phyloP scores from a whole-genome alignment of 768 basidiomycete species.

The Udeniomyces megalosporus region DNA sequence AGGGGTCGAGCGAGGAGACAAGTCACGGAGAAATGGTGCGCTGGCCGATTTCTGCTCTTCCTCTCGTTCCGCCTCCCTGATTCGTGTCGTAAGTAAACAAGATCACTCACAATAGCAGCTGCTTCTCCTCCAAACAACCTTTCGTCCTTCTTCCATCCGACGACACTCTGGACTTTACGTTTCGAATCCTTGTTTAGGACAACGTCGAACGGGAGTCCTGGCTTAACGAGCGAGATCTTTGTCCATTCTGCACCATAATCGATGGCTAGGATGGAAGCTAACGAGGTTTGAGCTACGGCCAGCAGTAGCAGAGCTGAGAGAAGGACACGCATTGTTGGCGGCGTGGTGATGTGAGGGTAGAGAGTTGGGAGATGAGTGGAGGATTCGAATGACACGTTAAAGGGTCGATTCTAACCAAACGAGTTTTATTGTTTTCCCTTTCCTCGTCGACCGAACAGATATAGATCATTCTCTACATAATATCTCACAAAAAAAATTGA shows the following conservation, averaged over 20 bases:
- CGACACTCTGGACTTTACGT: constrained; percentile 76
- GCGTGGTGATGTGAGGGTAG: not conserved
- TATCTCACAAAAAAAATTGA: too few relatives aligned
- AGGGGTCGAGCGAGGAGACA: too few relatives aligned
- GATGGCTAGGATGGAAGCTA: constrained; percentile 74
- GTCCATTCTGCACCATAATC: constrained; percentile 98
- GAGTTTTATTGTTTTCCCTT: too few relatives aligned
- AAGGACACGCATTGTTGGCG: constrained; percentile 14
- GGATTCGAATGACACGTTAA: too few relatives aligned
- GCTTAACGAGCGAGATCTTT: constrained; percentile 88
- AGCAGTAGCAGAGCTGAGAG: constrained; percentile 13
- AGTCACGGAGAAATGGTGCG: too few relatives aligned
- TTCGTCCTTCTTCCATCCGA: constrained; percentile 78
- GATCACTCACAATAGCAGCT: constrained; percentile 55
- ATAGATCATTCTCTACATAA: too few relatives aligned
- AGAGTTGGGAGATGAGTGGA: too few relatives aligned
- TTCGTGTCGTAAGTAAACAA: not conserved
- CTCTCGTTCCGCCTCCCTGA: not conserved
- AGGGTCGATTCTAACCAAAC: too few relatives aligned
- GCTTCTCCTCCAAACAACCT: constrained; percentile 81
- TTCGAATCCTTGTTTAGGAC: constrained; percentile 93
- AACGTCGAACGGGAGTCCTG: constrained; percentile 87
- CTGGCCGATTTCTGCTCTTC: too few relatives aligned
- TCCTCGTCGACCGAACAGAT: too few relatives aligned
- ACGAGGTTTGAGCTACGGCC: constrained; percentile 11